Percentiles rank a stretch among this genome's conserved stretches.
Evolutionary conservation across 768 basidiomycete species (phyloP).

Genomic region (Tulasnella sp.): DNA sequence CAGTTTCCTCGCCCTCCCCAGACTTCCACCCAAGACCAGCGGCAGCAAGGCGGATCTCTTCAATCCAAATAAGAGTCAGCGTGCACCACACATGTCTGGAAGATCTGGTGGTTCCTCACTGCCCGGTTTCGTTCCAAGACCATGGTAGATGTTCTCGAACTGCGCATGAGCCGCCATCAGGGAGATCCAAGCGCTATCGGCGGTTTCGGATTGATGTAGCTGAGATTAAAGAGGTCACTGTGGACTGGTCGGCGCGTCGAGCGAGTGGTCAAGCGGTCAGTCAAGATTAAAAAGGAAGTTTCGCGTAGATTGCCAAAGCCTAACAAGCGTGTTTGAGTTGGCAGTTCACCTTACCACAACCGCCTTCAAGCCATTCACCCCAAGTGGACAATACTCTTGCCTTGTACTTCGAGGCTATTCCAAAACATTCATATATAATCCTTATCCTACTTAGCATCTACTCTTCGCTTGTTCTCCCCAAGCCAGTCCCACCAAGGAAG

Average conservation of each 20-base stretch:
- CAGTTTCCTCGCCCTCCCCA: slow-evolving; percentile 44
- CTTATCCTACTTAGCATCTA: neutral
- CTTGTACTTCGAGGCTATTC: neutral
- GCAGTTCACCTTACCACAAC: neutral
- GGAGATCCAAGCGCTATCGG: too few species aligned
- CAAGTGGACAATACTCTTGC: neutral
- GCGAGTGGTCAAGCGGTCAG: neutral
- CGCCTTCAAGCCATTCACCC: neutral
- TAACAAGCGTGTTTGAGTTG: neutral
- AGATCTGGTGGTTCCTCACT: slow-evolving; percentile 38
- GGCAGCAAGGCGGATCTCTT: slow-evolving; percentile 59
- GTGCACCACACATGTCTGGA: neutral
- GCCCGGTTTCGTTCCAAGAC: slow-evolving; percentile 56
- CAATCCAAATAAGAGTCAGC: slow-evolving; percentile 11
- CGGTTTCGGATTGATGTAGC: too few species aligned
- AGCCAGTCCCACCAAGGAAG: neutral
- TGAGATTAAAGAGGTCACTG: too few species aligned
- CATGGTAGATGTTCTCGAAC: slow-evolving; percentile 78
- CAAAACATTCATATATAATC: neutral
- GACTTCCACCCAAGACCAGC: slow-evolving; percentile 90
- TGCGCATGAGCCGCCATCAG: slow-evolving; percentile 44
- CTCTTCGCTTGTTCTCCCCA: neutral
- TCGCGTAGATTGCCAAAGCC: neutral
- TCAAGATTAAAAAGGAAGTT: neutral
- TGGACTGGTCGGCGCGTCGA: neutral